These are phyloP conservation scores for Linum usitatissimum DNA, from an alignment of 345 rosid species.

Conservation along the genomic window DNA sequence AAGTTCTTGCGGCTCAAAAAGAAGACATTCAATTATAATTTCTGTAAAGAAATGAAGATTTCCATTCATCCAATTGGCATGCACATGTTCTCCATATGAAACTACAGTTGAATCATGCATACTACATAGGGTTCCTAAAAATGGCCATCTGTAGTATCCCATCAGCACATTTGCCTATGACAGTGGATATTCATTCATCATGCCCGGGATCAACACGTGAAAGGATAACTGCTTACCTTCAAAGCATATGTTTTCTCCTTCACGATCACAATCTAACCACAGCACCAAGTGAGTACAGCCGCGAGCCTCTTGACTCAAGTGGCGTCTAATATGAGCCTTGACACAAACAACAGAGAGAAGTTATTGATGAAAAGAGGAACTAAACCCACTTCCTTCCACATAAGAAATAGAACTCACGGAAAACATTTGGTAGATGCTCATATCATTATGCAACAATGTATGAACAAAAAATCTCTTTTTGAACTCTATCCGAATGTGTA, in stretches of 20 bases:
- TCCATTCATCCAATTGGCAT: not conserved
- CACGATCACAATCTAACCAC: slow-evolving; percentile 98
- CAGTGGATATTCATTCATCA: not conserved
- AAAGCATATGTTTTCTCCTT: slow-evolving; percentile 96
- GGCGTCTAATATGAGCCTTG: slow-evolving; percentile 74
- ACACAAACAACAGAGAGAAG: slow-evolving; percentile 15
- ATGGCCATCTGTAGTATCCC: not conserved
- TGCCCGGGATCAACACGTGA: not conserved
- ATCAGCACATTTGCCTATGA: not conserved
- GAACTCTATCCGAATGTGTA: no score
- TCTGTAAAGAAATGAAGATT: no score
- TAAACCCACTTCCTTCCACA: no score
- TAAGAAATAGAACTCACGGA: no score
- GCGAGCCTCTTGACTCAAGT: slow-evolving; percentile 83
- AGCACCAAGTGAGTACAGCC: slow-evolving; percentile 73
- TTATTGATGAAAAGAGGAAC: not conserved
- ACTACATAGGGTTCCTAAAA: not conserved
- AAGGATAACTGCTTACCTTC: slow-evolving; percentile 44
- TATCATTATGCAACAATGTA: not conserved
- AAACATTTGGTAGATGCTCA: not conserved
- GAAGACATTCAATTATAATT: not conserved
- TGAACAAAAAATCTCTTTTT: not conserved
- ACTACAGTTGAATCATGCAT: not conserved
- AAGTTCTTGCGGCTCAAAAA: not conserved
- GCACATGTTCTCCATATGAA: no score